Base-by-base conservation (phyloP, 2,329 filamentous ascomycete genomes). In the Trichoderma polysporum region DNA sequence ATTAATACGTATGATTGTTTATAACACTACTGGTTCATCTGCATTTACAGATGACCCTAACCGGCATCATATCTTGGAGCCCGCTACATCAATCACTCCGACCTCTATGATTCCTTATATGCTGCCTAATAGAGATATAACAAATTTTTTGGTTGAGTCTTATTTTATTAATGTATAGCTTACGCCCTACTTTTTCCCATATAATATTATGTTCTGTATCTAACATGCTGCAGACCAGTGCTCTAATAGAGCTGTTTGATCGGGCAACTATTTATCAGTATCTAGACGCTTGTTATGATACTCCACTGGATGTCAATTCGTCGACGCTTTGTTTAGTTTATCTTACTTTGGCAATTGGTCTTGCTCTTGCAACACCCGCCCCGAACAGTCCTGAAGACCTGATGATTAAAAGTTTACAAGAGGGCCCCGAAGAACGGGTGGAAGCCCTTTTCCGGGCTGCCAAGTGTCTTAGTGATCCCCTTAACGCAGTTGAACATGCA, bases 371-470 rank as follows among this genome's bases (percentile, higher is more conserved):
- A 2, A 82, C 82, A 19, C 85, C 86, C 3, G 71, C 75, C n/a
- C 78, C 79, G 1, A 83, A 81, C 2, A 85, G 79, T 37, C 74
- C 74, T 0, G 86, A 88, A 64, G 82, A 83, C 3, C 74, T 73
- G 0, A 76, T 88, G 9, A 81, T 90, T 58, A 78, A 82, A 33
- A 83, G 82, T 61, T 77, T 90, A 22, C 80, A 81, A 22, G 78
- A 76, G 5, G 80, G 83, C 37, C 77, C 81, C 33, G 74, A 80
- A 1, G 83, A 86, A 69, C 80, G 84, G 69, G 85, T 86, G n/a
- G 88, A 90, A 69, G 76, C 85, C 12, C 89, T 90, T 73, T 91
- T 88, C 71, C 78, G 83, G 17, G 86, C 84, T 69, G 88, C 88
- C 5, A 87, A 84, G 69, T 80, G 79, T 49, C 77, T 89, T 17